Evolutionary conservation across 441 rosid genomes (phyloP), one percentile per base, ranked within the genome.

Genomic region (Erysimum cheiri): DNA sequence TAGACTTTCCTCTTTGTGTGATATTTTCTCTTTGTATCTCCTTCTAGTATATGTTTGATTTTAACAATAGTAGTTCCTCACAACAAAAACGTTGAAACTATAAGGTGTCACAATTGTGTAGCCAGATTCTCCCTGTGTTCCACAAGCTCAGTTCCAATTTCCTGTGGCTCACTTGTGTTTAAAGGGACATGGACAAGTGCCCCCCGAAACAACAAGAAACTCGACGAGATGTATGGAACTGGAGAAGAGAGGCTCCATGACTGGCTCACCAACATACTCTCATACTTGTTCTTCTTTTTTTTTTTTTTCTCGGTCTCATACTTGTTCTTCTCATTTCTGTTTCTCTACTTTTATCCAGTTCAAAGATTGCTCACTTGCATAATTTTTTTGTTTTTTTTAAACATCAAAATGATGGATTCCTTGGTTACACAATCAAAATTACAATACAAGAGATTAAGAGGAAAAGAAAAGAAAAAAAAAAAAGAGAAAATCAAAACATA

Each of bases 201-300:
- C 19, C 6, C 19, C n/a, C n/a, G 17, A n/a, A 41, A 41, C 17
- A 8, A n/a, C 17, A 87, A 87, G 61, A 77, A 80, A 74, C 93
- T 90, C 0, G 93, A 90, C 70, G 88, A 93, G 82, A 87, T 87
- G 92, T 76, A 79, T 12, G 95, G 92, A 60, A 85, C 87, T 1
- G 90, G 94, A 31, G 92, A 88, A 90, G 14, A 13, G 46, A 41
- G 47, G 47, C 17, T n/a, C 47, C 17, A 41, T n/a, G 17, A 41
- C 41, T 0, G 14, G 43, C 64, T 92, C 95, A 39, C 86, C 84
- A 86, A 63, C 39, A 14, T 43, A 1, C 41, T 35, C 44, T 22
- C 4, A 33, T 50, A 26, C 55, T 32, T 31, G 10, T 12, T 11
- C 12, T 19, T 7, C 33, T 54, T n/a, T n/a, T n/a, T n/a, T n/a